A percentile compares a stretch with the other conserved stretches of the same genome.
phyloP scores from a whole-genome alignment of 169 alveolate genomes.

The Theileria sp. region DNA sequence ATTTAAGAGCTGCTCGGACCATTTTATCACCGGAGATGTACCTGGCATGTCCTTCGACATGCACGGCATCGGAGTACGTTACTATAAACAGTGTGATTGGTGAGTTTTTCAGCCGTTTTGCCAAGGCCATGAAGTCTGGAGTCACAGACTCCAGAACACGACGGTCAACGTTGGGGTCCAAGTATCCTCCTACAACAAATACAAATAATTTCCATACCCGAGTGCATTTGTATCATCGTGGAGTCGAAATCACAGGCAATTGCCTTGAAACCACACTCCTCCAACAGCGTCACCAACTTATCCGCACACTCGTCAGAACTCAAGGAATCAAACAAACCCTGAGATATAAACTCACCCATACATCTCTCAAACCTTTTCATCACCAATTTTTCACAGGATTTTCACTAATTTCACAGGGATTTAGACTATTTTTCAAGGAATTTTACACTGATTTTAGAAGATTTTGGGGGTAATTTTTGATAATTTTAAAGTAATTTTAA shows the following conservation, averaged over 20 bases:
- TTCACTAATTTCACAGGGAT: too few relatives aligned
- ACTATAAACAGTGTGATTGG: constrained; percentile 27
- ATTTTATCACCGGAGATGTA: constrained; percentile 45
- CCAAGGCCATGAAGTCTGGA: constrained; percentile 50
- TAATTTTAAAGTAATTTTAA: too few relatives aligned
- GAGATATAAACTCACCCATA: constrained; percentile 39
- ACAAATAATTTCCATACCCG: constrained; percentile 29
- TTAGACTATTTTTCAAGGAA: too few relatives aligned
- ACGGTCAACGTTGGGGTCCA: constrained; percentile 33
- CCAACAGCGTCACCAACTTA: constrained; percentile 50
- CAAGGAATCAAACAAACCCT: constrained; percentile 23
- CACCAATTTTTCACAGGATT: neutral
- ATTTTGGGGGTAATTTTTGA: too few relatives aligned
- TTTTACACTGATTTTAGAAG: too few relatives aligned
- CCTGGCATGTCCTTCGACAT: constrained; percentile 53
- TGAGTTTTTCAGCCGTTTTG: constrained; percentile 34
- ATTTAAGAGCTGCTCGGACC: constrained; percentile 50
- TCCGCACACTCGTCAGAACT: constrained; percentile 47
- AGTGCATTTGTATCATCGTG: constrained; percentile 57
- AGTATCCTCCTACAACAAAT: constrained; percentile 40
- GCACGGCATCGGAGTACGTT: constrained; percentile 59
- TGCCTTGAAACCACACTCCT: constrained; percentile 49
- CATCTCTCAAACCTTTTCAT: constrained; percentile 42
- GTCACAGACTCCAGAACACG: constrained; percentile 58
- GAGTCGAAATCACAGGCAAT: constrained; percentile 65